Evolutionary conservation across 371 early-diverging fungal species (phyloP).

Genomic region (Mortierella sp.): DNA sequence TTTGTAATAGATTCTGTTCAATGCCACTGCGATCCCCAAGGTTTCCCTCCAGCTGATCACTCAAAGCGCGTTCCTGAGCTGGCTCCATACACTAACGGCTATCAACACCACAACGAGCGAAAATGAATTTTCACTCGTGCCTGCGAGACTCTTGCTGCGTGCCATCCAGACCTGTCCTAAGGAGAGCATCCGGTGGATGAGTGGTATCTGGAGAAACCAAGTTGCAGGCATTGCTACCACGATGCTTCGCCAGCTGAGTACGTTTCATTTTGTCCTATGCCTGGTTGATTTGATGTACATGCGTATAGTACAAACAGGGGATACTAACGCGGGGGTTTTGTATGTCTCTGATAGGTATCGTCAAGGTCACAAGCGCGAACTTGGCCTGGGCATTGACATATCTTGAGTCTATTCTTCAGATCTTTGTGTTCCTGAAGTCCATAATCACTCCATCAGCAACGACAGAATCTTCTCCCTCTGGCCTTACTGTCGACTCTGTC

Average conservation of each 20-base stretch:
- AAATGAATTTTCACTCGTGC: constrained; percentile 49
- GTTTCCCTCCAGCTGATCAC: constrained; percentile 65
- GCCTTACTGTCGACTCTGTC: background rate
- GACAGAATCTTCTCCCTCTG: too few relatives aligned
- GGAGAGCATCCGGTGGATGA: constrained; percentile 48
- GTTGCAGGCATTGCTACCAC: constrained; percentile 43
- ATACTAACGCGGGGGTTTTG: background rate
- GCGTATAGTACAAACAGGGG: too few relatives aligned
- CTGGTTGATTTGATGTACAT: too few relatives aligned
- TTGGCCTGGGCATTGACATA: constrained; percentile 35
- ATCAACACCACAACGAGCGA: constrained; percentile 42
- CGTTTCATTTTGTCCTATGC: background rate
- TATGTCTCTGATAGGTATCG: constrained; percentile 9
- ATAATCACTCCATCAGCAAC: too few relatives aligned
- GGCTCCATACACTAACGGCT: constrained; percentile 63
- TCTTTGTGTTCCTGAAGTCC: constrained; percentile 28
- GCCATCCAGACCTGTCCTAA: constrained; percentile 43
- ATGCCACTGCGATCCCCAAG: constrained; percentile 63
- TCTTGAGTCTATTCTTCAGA: constrained; percentile 35
- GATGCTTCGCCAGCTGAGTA: constrained; percentile 38
- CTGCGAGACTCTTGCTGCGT: constrained; percentile 50
- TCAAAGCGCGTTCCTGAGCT: constrained; percentile 68
- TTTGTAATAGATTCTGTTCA: constrained; percentile 63
- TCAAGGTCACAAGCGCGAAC: constrained; percentile 29
- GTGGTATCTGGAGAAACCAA: constrained; percentile 46